phyloP scores from a whole-genome alignment of 257 asterid genomes.

The Solanum neorickii region DNA sequence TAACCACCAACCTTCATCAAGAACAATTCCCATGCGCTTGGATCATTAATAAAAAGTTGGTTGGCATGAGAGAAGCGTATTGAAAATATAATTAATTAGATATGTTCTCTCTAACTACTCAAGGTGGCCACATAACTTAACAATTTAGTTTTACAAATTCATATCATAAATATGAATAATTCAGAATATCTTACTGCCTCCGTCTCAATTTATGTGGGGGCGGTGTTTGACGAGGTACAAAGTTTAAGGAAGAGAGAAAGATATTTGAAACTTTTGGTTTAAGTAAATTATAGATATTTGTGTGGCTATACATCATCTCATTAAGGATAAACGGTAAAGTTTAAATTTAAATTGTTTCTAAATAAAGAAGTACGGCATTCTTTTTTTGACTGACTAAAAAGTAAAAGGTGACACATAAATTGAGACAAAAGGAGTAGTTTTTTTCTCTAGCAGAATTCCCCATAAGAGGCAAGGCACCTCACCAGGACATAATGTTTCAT shows the following conservation, averaged over 20 bases:
- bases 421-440: background rate
- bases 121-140: background rate
- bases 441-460: background rate
- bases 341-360: background rate
- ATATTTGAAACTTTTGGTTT: background rate
- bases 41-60: background rate
- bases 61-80: background rate
- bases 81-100: background rate
- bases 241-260: background rate
- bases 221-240: background rate
- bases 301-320: background rate
- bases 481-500: background rate
- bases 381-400: background rate
- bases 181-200: background rate
- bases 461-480: background rate
- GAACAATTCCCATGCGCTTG: background rate
- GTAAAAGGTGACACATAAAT: background rate
- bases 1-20: background rate
- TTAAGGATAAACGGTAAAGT: background rate
- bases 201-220: background rate
- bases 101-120: background rate
- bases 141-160: background rate
- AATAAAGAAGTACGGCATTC: background rate
- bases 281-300: background rate
- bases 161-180: background rate